Conservation (phyloP, 2,329 filamentous ascomycete species). For the Ceratocystis albifundus region DNA sequence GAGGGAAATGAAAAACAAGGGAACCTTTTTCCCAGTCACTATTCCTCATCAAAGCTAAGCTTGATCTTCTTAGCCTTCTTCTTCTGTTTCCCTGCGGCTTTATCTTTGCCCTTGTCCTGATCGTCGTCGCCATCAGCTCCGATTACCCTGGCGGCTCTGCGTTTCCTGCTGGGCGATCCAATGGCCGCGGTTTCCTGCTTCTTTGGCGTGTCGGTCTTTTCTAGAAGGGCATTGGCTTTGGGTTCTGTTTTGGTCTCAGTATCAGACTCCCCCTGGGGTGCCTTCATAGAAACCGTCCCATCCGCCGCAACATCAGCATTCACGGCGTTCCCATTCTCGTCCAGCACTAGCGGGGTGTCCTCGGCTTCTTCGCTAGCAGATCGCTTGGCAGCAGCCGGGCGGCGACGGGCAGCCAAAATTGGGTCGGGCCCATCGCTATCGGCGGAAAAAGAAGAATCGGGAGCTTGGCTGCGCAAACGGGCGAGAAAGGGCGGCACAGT, state of each 20-base stretch:
- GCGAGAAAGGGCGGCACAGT: conserved; percentile 51
- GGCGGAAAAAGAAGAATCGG: conserved; percentile 33
- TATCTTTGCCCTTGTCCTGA: conserved; percentile 15
- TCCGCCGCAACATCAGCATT: conserved; percentile 37
- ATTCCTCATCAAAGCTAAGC: conserved; percentile 54
- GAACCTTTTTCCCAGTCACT: conserved; percentile 25
- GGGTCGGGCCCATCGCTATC: conserved; percentile 42
- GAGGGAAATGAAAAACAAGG: too few relatives aligned
- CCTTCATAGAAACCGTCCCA: conserved; percentile 30
- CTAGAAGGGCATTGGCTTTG: conserved; percentile 22
- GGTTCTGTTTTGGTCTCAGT: not conserved
- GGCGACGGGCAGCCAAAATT: conserved; percentile 39
- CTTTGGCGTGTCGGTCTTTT: conserved; percentile 27
- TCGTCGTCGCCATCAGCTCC: conserved; percentile 29
- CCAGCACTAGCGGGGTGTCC: conserved; percentile 62
- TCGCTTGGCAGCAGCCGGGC: conserved; percentile 40
- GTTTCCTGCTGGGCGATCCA: conserved; percentile 39
- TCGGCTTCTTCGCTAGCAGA: conserved; percentile 60
- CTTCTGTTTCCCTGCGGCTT: conserved; percentile 29
- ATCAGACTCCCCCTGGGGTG: conserved; percentile 15
- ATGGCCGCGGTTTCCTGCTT: conserved; percentile 33
- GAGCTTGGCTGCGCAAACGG: conserved; percentile 42
- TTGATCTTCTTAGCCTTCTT: conserved; percentile 55
- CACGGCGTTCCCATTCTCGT: conserved; percentile 58
- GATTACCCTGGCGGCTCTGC: conserved; percentile 43